Base-by-base conservation (phyloP, 108 stramenopile species). In the Skeletonema grethae region DNA sequence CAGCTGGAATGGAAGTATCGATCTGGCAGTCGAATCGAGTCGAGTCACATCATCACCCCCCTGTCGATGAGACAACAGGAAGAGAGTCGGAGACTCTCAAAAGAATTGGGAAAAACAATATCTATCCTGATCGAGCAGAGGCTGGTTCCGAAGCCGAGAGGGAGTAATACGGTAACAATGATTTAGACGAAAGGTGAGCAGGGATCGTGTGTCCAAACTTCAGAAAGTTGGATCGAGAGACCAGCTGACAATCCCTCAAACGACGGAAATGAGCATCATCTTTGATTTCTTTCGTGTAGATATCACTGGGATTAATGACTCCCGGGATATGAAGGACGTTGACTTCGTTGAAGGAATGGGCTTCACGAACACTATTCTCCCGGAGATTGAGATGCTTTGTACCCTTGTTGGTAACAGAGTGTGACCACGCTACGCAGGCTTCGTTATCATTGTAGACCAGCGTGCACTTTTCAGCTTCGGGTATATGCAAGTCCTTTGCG, bases 301-400 rank as follows among this genome's bases (percentile, higher is more conserved):
- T 20, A 35, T 63, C 61, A 0, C 41, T 30, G 6, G 48, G 18
- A 20, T 63, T 72, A 7, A 72, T 34, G 2, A n/a, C 7, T 0
- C 70, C 70, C 34, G 70, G 34, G 28, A 72, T 60, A 28, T 72
- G 70, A 24, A 0, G 16, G 35, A 72, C 61, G 7, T 31, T 10
- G 32, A 72, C 32, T 18, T 18, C 35, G 1, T 25, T 11, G 9
- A 36, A 2, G 0, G 24, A 28, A 50, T 36, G 36, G 20, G 34
- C 24, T 45, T 73, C 39, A 5, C 72, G 41, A 10, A 73, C 41
- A 0, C 36, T 18, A 43, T 57, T 65, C 31, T 65, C 39, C 5
- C 46, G 72, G 16, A 73, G 64, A n/a, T 73, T 58, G n/a, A 65
- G 57, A 43, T 69, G 62, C 16, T 69, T 69, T 4, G 68, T 69